These are phyloP conservation scores for Ambrosia hybrid DNA, from an alignment of 140 eudicot genomes.

Conservation along the genomic window DNA sequence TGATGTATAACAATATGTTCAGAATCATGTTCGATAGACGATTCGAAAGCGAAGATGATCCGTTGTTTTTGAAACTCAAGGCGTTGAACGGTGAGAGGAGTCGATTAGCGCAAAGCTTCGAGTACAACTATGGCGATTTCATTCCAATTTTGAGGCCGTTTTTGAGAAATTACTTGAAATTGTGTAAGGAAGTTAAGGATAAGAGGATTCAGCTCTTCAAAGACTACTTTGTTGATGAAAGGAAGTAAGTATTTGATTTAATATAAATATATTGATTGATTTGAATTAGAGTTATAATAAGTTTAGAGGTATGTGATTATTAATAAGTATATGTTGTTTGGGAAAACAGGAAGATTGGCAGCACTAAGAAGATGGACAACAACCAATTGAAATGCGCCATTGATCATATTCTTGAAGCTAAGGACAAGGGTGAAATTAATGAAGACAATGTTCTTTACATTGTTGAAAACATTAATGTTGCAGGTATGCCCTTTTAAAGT, in stretches of 20 bases:
- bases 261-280: too few relatives aligned
- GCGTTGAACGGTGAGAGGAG: conserved; percentile 91
- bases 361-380: conserved; percentile 50
- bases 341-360: conserved; percentile 62
- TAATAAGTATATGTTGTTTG: conserved; percentile 2
- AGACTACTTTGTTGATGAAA: conserved; percentile 78
- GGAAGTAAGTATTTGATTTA: conserved; percentile 56
- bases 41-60: conserved; percentile 76
- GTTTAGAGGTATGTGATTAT: neutral
- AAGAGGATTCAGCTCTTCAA: conserved; percentile 75
- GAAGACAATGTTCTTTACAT: conserved; percentile 96
- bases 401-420: conserved; percentile 88
- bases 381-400: conserved; percentile 78
- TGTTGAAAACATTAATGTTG: conserved; percentile 92
- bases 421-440: conserved; percentile 87
- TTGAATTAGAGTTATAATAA: too few relatives aligned
- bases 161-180: conserved; percentile 70
- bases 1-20: conserved; percentile 87
- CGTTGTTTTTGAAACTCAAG: conserved; percentile 66
- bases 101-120: conserved; percentile 82
- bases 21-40: conserved; percentile 79
- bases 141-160: conserved; percentile 85
- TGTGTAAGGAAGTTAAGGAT: conserved; percentile 78
- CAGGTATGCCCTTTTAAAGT: conserved; percentile 44
- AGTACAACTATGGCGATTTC: conserved; percentile 88